Conservation (phyloP, 108 stramenopile species). For the Nannochloropsis granulata region DNA sequence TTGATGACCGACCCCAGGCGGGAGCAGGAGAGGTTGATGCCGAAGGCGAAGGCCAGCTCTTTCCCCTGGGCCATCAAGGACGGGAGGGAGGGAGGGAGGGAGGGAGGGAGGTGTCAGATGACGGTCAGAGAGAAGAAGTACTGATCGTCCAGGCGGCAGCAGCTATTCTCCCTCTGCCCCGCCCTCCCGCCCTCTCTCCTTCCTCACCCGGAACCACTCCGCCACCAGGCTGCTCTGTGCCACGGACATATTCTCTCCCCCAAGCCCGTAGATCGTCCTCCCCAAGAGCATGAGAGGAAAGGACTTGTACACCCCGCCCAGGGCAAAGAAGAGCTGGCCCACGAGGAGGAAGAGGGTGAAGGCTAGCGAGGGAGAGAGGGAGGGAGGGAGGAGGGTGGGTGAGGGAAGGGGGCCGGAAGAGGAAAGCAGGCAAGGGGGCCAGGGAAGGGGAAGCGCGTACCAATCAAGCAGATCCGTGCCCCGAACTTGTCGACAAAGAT, state of each 20-base stretch:
- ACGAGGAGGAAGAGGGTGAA: conserved; percentile 28
- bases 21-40: too few relatives aligned
- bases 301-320: conserved; percentile 28
- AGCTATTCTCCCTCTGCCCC: background rate
- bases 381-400: background rate
- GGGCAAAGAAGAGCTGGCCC: conserved; percentile 40
- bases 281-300: conserved; percentile 48
- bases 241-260: conserved; percentile 46
- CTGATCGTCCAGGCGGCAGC: too few relatives aligned
- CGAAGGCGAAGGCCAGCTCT: too few relatives aligned
- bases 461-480: conserved; percentile 12
- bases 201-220: conserved; percentile 46
- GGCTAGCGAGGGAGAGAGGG: background rate
- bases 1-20: too few relatives aligned
- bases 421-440: background rate
- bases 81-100: too few relatives aligned
- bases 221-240: conserved; percentile 44
- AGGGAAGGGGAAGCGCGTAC: background rate
- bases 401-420: background rate
- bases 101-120: too few relatives aligned
- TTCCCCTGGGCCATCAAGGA: too few relatives aligned
- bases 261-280: conserved; percentile 45
- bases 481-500: conserved; percentile 38
- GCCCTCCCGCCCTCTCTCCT: background rate
- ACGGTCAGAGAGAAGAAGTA: too few relatives aligned